Percentiles rank a stretch among this genome's conserved stretches.
Evolutionary conservation across 306 rosid genomes (phyloP).

Genomic region (Purshia tridentata): DNA sequence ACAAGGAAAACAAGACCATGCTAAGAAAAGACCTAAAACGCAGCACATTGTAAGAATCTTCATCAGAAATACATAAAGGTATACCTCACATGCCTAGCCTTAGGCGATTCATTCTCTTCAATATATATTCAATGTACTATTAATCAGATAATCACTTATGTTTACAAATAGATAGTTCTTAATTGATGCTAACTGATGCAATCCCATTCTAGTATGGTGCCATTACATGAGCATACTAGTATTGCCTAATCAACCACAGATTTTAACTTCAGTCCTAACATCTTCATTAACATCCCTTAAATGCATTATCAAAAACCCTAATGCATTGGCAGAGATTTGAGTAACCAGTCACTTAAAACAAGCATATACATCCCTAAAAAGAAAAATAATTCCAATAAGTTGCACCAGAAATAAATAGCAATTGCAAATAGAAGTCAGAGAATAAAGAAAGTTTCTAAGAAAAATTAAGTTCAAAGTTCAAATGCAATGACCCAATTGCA

Average conservation of each 20-base stretch:
- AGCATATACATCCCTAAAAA: background rate
- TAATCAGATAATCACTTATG: background rate
- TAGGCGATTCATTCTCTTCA: background rate
- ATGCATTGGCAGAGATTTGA: background rate
- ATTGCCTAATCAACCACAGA: background rate
- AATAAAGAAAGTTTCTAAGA: background rate
- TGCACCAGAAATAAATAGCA: background rate
- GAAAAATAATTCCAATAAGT: background rate
- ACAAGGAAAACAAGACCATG: background rate
- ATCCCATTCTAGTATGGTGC: background rate
- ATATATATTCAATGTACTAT: background rate
- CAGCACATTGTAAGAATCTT: background rate
- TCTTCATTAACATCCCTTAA: background rate
- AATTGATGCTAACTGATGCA: background rate
- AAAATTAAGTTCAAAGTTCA: background rate
- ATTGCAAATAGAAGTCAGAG: background rate
- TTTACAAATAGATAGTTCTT: background rate
- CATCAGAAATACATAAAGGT: background rate
- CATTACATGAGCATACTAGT: background rate
- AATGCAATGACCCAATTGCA: background rate
- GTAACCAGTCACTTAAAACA: background rate
- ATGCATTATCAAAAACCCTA: background rate
- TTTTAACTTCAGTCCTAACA: background rate
- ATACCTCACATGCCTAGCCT: background rate
- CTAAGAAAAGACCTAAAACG: background rate